Base-by-base conservation (phyloP, 2,329 filamentous ascomycete species). In the Peltaster fructicola region DNA sequence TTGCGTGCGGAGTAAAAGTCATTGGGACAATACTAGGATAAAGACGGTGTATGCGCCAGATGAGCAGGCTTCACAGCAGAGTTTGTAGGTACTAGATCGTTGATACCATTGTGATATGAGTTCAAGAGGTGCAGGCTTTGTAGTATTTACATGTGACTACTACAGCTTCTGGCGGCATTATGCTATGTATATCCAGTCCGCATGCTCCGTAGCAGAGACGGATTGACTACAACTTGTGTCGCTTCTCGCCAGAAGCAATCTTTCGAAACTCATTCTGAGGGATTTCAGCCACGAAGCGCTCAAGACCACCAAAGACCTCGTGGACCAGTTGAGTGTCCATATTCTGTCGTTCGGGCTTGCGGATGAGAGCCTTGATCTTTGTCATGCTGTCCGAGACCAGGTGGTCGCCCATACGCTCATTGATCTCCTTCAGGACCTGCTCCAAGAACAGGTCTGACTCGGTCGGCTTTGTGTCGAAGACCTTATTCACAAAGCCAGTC, bases 261-360 rank as follows among this genome's bases (percentile, higher is more conserved):
- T 78, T 84, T 43, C 63, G 57, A 47, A 95, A 95, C 59, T 95
- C 80, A 49, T 75, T 65, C 59, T 93, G 82, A 11, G 88, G 88
- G 20, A 82, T 61, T 0, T 82, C 82, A 32, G 56, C 66, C 37
- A 79, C 49, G 44, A 95, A 93, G 30, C 82, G 60, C 33, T 84
- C 73, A 44, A 95, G 48, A 0, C 84, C 85, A 3, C 68, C 74
- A 58, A 92, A 84, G 1, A 88, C 80, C 63, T 95, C 85, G 16
- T 67, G 57, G 5, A 82, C 70, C 36, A 79, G 85, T 56, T 85
- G 75, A 29, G 57, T 56, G 51, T 93, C 80, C 41, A 90, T 48
- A 7, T 66, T 41, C 27, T 81, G 76, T 43, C 67, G 57, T 49
- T 81, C 76, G 1, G 79, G 77, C 44, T 65, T 61, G 30, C 76